Conservation (phyloP, 192 early-diverging fungal species). For the Backusella morwellensis region DNA sequence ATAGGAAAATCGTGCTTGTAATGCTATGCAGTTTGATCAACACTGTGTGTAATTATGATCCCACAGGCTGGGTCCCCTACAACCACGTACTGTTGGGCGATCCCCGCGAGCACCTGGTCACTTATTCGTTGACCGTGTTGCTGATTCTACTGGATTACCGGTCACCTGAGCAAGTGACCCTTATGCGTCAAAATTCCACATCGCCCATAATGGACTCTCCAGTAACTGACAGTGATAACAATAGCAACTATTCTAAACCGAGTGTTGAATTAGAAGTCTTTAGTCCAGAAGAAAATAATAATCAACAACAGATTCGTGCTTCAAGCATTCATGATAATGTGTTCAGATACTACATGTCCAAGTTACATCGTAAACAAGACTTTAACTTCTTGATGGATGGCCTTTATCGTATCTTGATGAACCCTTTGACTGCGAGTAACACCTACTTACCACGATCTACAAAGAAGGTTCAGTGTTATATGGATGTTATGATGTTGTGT, state of each 20-base stretch:
- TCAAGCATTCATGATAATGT: constrained; percentile 53
- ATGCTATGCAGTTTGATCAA: constrained; percentile 87
- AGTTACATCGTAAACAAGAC: constrained; percentile 80
- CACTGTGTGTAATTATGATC: constrained; percentile 78
- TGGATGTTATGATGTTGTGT: constrained; percentile 78
- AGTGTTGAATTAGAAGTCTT: constrained; percentile 8
- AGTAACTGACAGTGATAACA: background rate
- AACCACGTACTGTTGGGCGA: constrained; percentile 79
- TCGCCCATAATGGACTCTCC: background rate
- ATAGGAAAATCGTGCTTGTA: constrained; percentile 71
- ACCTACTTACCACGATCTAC: constrained; percentile 77
- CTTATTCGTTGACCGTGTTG: constrained; percentile 66
- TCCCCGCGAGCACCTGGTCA: constrained; percentile 68
- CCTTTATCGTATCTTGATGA: constrained; percentile 78
- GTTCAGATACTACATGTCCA: constrained; percentile 76
- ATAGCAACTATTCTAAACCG: background rate
- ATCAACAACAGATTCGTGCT: background rate
- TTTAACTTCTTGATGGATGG: constrained; percentile 79
- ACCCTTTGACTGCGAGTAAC: constrained; percentile 74
- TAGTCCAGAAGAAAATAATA: background rate
- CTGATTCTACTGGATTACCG: constrained; percentile 74
- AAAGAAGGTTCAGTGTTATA: constrained; percentile 59
- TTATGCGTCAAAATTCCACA: constrained; percentile 13
- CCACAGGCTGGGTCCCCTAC: constrained; percentile 88
- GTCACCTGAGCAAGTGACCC: constrained; percentile 29